These are phyloP conservation scores for Pseudonitzschia delicatissima DNA, from an alignment of 108 stramenopile genomes.

Conservation along the genomic window DNA sequence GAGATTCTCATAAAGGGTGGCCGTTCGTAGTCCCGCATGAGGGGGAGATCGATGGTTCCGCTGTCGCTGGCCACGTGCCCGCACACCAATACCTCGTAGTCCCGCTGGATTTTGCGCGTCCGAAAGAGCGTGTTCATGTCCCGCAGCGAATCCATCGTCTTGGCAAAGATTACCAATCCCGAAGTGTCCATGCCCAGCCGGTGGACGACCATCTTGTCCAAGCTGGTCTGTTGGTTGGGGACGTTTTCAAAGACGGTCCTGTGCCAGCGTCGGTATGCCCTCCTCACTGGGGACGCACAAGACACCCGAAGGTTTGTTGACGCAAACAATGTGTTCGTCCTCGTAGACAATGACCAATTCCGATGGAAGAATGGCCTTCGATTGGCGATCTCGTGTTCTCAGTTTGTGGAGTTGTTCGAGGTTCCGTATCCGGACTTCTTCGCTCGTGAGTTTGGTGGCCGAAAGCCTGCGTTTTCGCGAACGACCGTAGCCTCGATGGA, in stretches of 20 bases:
- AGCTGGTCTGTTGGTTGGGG: conserved; percentile 46
- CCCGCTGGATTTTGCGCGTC: conserved; percentile 58
- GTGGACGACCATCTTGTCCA: conserved; percentile 85
- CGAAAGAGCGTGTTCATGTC: conserved; percentile 69
- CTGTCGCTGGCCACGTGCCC: conserved; percentile 64
- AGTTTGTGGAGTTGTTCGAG: conserved; percentile 15
- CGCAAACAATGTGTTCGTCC: conserved; percentile 79
- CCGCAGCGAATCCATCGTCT: conserved; percentile 59
- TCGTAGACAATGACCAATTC: conserved; percentile 74
- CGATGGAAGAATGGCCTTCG: not conserved
- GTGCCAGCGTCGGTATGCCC: conserved; percentile 58
- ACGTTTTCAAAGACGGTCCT: conserved; percentile 68
- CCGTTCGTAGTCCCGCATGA: conserved; percentile 78
- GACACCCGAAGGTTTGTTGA: conserved; percentile 82
- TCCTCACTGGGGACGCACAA: conserved; percentile 63
- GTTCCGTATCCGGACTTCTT: conserved; percentile 16
- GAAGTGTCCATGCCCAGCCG: conserved; percentile 85
- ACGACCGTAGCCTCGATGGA: too few relatives aligned
- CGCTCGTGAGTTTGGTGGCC: conserved; percentile 1
- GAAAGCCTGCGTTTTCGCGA: too few relatives aligned
- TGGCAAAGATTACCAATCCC: conserved; percentile 76
- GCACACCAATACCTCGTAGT: conserved; percentile 80
- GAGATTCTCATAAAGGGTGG: conserved; percentile 83
- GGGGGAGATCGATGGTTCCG: conserved; percentile 66
- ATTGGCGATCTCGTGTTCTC: conserved; percentile 13